Percentiles rank a stretch among this genome's conserved stretches.
Evolutionary conservation across 1,139 yeast species (phyloP).

Genomic region (Groenewaldozyma sp.): DNA sequence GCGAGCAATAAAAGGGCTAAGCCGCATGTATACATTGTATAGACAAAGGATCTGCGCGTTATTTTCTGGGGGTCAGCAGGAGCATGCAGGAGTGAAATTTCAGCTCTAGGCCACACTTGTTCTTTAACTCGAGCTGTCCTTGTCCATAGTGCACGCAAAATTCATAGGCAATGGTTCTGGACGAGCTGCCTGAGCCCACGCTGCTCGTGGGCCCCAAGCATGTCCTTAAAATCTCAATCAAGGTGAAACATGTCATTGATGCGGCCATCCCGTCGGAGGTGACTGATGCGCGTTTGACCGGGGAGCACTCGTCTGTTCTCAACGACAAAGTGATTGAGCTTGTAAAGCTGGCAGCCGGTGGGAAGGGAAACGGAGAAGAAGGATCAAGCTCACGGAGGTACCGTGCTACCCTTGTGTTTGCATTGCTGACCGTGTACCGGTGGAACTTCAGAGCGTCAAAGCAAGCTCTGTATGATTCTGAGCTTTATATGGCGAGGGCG

Average conservation of each 20-base stretch:
- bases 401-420: constrained; percentile 58
- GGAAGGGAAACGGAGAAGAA: constrained; percentile 50
- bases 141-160: too few relatives aligned
- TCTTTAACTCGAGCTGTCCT: too few relatives aligned
- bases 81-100: too few relatives aligned
- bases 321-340: constrained; percentile 50
- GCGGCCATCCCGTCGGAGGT: constrained; percentile 57
- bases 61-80: too few relatives aligned
- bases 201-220: constrained; percentile 37
- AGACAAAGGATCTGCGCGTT: too few relatives aligned
- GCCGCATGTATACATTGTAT: too few relatives aligned
- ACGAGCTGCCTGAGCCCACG: constrained; percentile 8
- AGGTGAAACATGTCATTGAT: constrained; percentile 65
- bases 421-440: constrained; percentile 60
- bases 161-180: too few relatives aligned
- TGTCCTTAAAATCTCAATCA: constrained; percentile 60
- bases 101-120: too few relatives aligned
- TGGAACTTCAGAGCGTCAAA: constrained; percentile 65
- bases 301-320: constrained; percentile 54
- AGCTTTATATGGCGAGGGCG: constrained; percentile 51
- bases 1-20: too few relatives aligned
- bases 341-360: constrained; percentile 73
- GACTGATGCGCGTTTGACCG: constrained; percentile 40
- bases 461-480: constrained; percentile 59
- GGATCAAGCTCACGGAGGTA: constrained; percentile 55